Evolutionary conservation across 306 rosid species (phyloP).

Genomic region (Hippophae rhamnoides): DNA sequence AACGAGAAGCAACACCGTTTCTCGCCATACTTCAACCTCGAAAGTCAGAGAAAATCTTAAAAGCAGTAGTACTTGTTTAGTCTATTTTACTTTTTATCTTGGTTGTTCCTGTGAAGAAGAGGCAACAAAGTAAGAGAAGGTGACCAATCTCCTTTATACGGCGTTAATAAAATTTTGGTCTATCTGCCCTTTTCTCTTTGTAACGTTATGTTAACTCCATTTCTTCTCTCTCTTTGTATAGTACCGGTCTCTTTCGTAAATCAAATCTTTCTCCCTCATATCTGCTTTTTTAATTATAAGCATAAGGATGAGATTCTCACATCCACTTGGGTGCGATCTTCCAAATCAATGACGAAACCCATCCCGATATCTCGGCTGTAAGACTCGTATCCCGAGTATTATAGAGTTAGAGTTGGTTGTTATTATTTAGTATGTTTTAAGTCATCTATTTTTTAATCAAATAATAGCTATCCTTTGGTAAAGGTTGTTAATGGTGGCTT

Average conservation of each 20-base stretch:
- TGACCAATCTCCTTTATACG: slow-evolving; percentile 32
- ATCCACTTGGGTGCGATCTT: slow-evolving; percentile 64
- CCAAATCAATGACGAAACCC: slow-evolving; percentile 25
- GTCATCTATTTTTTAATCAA: too few species aligned
- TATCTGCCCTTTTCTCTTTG: slow-evolving; percentile 1
- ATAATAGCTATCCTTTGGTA: too few species aligned
- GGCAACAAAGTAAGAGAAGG: slow-evolving; percentile 8
- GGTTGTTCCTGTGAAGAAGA: slow-evolving; percentile 1
- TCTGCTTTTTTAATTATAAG: slow-evolving; percentile 24
- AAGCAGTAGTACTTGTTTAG: too few species aligned
- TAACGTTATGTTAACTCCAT: neutral
- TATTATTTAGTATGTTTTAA: too few species aligned
- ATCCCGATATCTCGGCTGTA: too few species aligned
- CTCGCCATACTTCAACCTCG: slow-evolving; percentile 24
- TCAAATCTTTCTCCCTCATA: slow-evolving; percentile 66
- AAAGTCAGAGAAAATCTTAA: too few species aligned
- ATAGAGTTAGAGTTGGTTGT: too few species aligned
- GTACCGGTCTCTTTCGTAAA: slow-evolving; percentile 39
- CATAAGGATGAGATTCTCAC: slow-evolving; percentile 73
- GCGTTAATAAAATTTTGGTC: slow-evolving; percentile 28
- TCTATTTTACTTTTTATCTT: neutral
- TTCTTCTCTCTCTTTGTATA: neutral
- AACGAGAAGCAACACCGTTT: slow-evolving; percentile 38
- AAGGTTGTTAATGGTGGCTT: too few species aligned
- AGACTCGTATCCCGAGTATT: too few species aligned